Conservation (phyloP, 306 rosid genomes). For the Fragaria vesca region DNA sequence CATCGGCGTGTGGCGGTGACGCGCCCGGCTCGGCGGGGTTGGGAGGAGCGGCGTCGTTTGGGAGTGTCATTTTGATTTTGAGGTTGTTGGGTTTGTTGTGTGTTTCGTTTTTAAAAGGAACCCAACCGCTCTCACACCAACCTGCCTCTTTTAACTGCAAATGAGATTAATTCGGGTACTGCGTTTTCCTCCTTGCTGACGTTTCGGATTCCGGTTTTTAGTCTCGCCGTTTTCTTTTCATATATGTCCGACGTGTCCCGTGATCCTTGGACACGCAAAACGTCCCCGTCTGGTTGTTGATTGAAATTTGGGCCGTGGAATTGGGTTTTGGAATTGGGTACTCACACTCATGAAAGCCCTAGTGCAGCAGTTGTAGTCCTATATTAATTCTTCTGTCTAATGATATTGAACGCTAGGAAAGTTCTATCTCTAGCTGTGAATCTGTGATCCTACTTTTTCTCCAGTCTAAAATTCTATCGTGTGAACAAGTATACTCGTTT, state of each 20-base stretch:
- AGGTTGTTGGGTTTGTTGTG: constrained; percentile 5
- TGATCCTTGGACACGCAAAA: background rate
- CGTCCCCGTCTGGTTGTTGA: background rate
- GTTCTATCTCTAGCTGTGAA: background rate
- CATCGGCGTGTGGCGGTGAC: constrained; percentile 1
- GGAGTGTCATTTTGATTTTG: constrained; percentile 18
- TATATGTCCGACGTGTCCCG: constrained; percentile 18
- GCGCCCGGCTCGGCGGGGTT: constrained; percentile 18
- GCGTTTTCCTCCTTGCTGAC: background rate
- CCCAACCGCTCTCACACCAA: constrained; percentile 8
- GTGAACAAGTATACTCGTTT: background rate
- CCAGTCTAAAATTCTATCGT: background rate
- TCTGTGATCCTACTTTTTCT: background rate
- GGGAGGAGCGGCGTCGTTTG: constrained; percentile 19
- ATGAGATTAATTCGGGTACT: background rate
- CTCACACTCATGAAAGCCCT: too few relatives aligned
- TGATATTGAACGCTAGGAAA: background rate
- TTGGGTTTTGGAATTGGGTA: background rate
- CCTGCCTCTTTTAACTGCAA: constrained; percentile 28
- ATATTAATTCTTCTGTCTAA: background rate
- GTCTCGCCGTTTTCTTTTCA: constrained; percentile 10
- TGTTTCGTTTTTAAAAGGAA: background rate
- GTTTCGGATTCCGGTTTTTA: constrained; percentile 14
- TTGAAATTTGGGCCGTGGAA: background rate
- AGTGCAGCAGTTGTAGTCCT: background rate